These are phyloP conservation scores for Setaria italica DNA, from an alignment of 202 grass and related monocot species.

Conservation along the genomic window DNA sequence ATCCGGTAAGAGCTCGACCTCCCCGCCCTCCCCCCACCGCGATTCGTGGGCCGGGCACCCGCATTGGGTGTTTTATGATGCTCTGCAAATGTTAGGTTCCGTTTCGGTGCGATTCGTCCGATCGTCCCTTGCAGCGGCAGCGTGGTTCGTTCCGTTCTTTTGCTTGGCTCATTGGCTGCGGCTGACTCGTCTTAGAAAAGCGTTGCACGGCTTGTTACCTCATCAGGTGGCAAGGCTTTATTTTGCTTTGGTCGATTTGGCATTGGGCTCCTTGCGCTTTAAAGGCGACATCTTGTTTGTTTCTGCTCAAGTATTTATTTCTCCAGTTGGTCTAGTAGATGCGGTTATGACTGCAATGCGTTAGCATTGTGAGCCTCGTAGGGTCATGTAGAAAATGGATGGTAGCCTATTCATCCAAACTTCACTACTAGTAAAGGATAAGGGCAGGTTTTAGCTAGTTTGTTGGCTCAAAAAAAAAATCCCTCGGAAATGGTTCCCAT, in stretches of 20 bases:
- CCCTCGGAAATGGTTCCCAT: slow-evolving; percentile 12
- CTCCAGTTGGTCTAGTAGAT: slow-evolving; percentile 26
- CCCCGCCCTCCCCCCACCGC: background rate
- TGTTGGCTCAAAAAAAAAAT: background rate
- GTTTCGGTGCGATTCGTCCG: background rate
- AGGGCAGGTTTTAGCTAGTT: background rate
- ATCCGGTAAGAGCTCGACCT: slow-evolving; percentile 70
- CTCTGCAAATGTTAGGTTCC: background rate
- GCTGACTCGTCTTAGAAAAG: background rate
- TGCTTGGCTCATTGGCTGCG: background rate
- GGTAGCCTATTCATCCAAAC: slow-evolving; percentile 14
- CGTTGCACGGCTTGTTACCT: slow-evolving; percentile 13
- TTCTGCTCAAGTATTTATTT: slow-evolving; percentile 33
- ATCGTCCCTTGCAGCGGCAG: slow-evolving; percentile 18
- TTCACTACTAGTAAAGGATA: slow-evolving; percentile 17
- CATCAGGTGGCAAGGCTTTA: slow-evolving; percentile 45
- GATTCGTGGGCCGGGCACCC: slow-evolving; percentile 2
- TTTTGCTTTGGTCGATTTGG: slow-evolving; percentile 34
- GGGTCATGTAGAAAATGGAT: slow-evolving; percentile 13
- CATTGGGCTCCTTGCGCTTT: slow-evolving; percentile 41
- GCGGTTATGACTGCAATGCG: slow-evolving; percentile 5
- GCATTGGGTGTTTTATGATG: slow-evolving; percentile 43
- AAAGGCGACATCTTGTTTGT: slow-evolving; percentile 44
- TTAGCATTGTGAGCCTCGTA: slow-evolving; percentile 22
- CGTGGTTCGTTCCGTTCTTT: slow-evolving; percentile 20